Evolutionary conservation across 345 rosid genomes (phyloP), one percentile per base, ranked within the genome.

Genomic region (Schrenkiella parvula): DNA sequence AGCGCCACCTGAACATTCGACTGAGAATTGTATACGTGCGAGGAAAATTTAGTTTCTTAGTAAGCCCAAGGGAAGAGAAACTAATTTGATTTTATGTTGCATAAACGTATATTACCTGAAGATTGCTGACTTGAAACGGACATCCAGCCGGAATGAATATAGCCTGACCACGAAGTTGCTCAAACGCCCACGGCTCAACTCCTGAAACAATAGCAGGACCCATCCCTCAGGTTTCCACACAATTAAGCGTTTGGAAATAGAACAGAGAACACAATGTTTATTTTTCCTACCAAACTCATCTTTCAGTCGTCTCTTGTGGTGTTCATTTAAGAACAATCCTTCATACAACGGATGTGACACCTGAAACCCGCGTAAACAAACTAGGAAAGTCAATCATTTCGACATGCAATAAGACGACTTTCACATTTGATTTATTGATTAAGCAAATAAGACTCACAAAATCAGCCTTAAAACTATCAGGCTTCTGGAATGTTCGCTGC

Each of bases 61-160:
- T 19, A 61, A 52, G 11, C 4, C n/a, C 41, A 61, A 61, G 4
- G 38, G 57, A 54, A 37, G 31, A 18, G 8, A 14, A 32, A 43
- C 26, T 31, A 12, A 0, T 17, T 56, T 46, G 50, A 18, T 29
- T 32, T 15, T 23, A 51, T 17, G 47, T 41, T 51, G 21, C 28
- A n/a, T 34, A 26, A 9, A 25, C 5, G 11, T 25, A 25, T 22
- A 37, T 81, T 39, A 83, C 99, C 88, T 87, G 91, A 70, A 88
- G 86, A 78, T 88, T 88, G 74, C 84, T 88, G 74, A 79, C 66
- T 77, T 95, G 99, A 76, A 85, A 95, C 38, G 96, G 98, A 78
- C 98, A 91, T 55, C 99, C 97, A 70, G 99, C 92, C 26, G 99
- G 99, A 51, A 95, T 50, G 80, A 95, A 95, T 52, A 95, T 78